Evolutionary conservation across 352 stramenopile genomes (phyloP).

Genomic region (Phytopythium montanum): DNA sequence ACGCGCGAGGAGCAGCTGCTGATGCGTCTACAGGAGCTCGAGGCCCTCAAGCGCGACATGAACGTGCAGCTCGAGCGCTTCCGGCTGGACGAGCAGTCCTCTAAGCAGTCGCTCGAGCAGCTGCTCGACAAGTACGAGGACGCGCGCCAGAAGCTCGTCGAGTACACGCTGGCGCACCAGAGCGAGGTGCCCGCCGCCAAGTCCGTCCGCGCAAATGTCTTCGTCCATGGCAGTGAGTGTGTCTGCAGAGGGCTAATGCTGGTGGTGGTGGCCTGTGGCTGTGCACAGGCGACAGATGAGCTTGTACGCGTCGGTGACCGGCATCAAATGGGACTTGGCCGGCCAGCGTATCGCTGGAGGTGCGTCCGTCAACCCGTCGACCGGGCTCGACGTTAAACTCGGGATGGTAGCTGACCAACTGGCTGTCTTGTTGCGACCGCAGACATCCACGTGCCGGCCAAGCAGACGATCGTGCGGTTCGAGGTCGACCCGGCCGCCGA

Average conservation of each 20-base stretch:
- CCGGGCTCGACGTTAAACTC: too few species aligned
- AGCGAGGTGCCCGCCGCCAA: conserved; percentile 71
- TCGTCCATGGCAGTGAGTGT: neutral
- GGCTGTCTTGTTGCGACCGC: neutral
- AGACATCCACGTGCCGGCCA: conserved; percentile 66
- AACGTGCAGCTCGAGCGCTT: conserved; percentile 59
- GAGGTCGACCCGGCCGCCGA: conserved; percentile 48
- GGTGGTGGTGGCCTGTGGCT: conserved; percentile 6
- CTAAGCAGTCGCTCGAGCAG: conserved; percentile 53
- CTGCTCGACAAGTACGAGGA: conserved; percentile 70
- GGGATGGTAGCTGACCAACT: neutral
- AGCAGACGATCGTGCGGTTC: conserved; percentile 53
- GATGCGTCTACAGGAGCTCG: conserved; percentile 58
- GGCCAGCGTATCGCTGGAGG: conserved; percentile 40
- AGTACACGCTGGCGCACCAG: conserved; percentile 59
- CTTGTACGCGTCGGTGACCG: conserved; percentile 65
- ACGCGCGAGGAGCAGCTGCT: conserved; percentile 49
- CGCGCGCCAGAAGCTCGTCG: conserved; percentile 48
- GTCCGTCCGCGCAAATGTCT: conserved; percentile 20
- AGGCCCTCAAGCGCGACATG: conserved; percentile 64
- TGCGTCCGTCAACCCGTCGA: conserved; percentile 11
- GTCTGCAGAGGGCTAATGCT: neutral
- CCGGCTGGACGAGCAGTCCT: conserved; percentile 63
- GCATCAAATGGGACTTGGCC: conserved; percentile 82
- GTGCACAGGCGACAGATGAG: conserved; percentile 65